phyloP scores from a whole-genome alignment of 2,329 filamentous ascomycete species.

The Aspergillus sp. region DNA sequence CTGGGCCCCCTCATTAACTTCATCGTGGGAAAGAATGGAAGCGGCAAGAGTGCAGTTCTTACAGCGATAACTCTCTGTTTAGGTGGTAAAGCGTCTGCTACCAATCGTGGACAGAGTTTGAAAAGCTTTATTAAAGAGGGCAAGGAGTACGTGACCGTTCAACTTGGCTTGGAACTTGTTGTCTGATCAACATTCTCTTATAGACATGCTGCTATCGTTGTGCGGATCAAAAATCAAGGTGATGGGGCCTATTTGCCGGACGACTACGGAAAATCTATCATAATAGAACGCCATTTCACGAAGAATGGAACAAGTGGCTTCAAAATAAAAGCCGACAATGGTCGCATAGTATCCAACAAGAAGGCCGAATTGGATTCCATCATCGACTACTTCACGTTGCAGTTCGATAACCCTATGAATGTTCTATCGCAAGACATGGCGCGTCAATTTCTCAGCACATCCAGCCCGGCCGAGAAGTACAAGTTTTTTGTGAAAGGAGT shows the following conservation, averaged over 20 bases:
- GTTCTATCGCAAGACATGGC: slow-evolving; percentile 94
- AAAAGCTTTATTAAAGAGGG: slow-evolving; percentile 91
- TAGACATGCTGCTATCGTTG: slow-evolving; percentile 58
- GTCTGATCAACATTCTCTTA: slow-evolving; percentile 4
- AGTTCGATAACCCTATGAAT: slow-evolving; percentile 95
- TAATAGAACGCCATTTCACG: slow-evolving; percentile 84
- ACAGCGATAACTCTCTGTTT: slow-evolving; percentile 90
- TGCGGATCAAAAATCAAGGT: slow-evolving; percentile 87
- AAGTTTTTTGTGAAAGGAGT: slow-evolving; percentile 94
- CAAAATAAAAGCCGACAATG: slow-evolving; percentile 71
- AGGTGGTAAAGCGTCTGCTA: slow-evolving; percentile 88
- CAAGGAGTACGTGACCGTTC: slow-evolving; percentile 52
- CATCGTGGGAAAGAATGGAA: slow-evolving; percentile 94
- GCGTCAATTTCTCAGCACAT: slow-evolving; percentile 82
- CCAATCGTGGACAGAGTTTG: slow-evolving; percentile 82
- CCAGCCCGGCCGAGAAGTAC: slow-evolving; percentile 79
- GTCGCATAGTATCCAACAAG: slow-evolving; percentile 69
- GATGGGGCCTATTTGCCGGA: slow-evolving; percentile 76
- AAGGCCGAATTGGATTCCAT: slow-evolving; percentile 87
- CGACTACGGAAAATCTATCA: slow-evolving; percentile 75
- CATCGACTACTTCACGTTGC: slow-evolving; percentile 83
- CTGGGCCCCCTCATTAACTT: slow-evolving; percentile 97
- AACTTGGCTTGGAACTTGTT: background rate
- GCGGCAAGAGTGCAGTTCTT: slow-evolving; percentile 91
- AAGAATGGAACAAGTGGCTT: slow-evolving; percentile 69